Evolutionary conservation across 139 green algal species (phyloP).

Genomic region (Yamagishiella unicocca): DNA sequence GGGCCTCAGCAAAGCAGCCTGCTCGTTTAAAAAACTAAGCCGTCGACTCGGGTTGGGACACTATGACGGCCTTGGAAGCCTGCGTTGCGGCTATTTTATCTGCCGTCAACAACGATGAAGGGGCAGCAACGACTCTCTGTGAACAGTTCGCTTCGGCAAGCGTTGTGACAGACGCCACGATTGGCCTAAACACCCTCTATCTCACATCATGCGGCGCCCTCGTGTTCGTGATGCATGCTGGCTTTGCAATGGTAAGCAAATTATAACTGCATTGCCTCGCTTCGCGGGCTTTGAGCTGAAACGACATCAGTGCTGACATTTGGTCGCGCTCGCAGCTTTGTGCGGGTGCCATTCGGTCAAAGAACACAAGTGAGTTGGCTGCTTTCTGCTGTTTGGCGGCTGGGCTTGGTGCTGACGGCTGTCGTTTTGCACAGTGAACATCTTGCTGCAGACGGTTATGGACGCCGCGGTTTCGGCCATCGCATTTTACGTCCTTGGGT

Average conservation of each 20-base stretch:
- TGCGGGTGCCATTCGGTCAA: constrained; percentile 85
- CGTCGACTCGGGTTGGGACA: too few relatives aligned
- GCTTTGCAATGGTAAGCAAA: constrained; percentile 88
- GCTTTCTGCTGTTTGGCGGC: neutral
- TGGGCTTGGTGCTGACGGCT: neutral
- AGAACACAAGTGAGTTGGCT: constrained; percentile 79
- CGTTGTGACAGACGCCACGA: neutral
- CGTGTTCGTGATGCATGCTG: constrained; percentile 89
- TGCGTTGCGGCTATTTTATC: too few relatives aligned
- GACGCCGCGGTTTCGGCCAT: constrained; percentile 81
- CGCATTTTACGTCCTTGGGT: constrained; percentile 76
- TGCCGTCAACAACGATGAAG: too few relatives aligned
- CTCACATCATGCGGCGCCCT: constrained; percentile 74
- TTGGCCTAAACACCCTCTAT: constrained; percentile 67
- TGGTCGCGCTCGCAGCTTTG: constrained; percentile 70
- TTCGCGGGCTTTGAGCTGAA: neutral
- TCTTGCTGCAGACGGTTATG: constrained; percentile 90
- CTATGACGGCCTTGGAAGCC: too few relatives aligned
- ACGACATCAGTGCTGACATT: neutral
- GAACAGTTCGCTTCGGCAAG: neutral
- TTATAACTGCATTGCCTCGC: too few relatives aligned
- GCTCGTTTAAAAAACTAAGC: too few relatives aligned
- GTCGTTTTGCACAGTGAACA: constrained; percentile 75
- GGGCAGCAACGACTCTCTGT: neutral
- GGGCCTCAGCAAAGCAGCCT: too few relatives aligned